These are phyloP conservation scores for Lipomyces anomalus DNA, from an alignment of 805 yeast genomes.

Conservation along the genomic window DNA sequence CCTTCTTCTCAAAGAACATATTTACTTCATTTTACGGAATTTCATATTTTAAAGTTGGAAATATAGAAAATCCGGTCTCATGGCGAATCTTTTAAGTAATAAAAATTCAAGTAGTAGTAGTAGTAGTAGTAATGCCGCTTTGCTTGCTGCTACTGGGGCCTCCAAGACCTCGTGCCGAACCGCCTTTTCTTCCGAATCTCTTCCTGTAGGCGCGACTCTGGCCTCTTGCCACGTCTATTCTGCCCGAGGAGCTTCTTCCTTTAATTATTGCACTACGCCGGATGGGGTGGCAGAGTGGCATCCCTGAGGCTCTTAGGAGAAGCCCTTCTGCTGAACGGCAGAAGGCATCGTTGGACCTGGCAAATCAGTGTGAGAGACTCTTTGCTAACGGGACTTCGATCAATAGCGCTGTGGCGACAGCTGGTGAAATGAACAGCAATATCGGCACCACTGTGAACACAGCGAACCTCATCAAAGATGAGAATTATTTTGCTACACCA, in stretches of 20 bases:
- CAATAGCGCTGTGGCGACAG: slow-evolving; percentile 4
- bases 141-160: slow-evolving; percentile 3
- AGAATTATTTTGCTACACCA: background rate
- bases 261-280: slow-evolving; percentile 27
- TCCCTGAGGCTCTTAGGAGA: slow-evolving; percentile 28
- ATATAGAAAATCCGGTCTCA: too few relatives aligned
- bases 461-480: background rate
- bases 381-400: slow-evolving; percentile 26
- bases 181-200: slow-evolving; percentile 9
- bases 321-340: slow-evolving; percentile 26
- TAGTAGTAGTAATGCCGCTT: slow-evolving; percentile 13
- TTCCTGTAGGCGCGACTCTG: slow-evolving; percentile 17
- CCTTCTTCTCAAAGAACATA: too few relatives aligned
- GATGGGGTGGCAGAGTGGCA: slow-evolving; percentile 30
- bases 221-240: slow-evolving; percentile 26
- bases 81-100: slow-evolving; percentile 27
- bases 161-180: slow-evolving; percentile 1
- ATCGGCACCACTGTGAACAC: slow-evolving; percentile 1
- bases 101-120: slow-evolving; percentile 15
- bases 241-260: slow-evolving; percentile 23
- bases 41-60: too few relatives aligned
- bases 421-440: slow-evolving; percentile 1
- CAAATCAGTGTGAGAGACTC: slow-evolving; percentile 29
- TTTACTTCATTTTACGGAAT: too few relatives aligned
- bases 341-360: slow-evolving; percentile 29